Evolutionary conservation across 345 rosid species (phyloP), one percentile per base, ranked within the genome.

Genomic region (Durio zibethinus): DNA sequence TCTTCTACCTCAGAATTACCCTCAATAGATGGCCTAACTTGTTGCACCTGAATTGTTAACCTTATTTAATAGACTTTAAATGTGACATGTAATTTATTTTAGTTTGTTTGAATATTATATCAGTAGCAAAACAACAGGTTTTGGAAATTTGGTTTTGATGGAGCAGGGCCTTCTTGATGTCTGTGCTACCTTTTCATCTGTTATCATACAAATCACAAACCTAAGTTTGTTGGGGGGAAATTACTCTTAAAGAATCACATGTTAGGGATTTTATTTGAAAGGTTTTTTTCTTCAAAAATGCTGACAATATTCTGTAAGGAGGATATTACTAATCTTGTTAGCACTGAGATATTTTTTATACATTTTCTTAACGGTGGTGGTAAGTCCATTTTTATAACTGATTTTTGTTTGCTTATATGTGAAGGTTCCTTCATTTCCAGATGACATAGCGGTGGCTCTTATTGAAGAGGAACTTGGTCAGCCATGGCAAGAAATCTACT

Each of bases 341-440:
- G 11, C 61, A 25, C 74, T 12, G 7, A n/a, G 63, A 31, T 25
- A 69, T 56, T 16, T 62, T 25, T 3, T 38, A 54, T 27, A 14
- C n/a, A n/a, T n/a, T 14, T 43, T 7, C 47, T 42, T 27, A 27
- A 45, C 1, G 14, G 56, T 25, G 50, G 50, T 45, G 11, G 73
- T 59, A n/a, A 54, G 54, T 56, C 14, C 31, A 31, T 9, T 53
- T 61, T 21, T 40, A 14, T 79, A 20, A 54, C 82, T 67, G 83
- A 86, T 74, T 57, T 72, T 75, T 83, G 63, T 82, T 63, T 79
- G 82, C 75, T 80, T 77, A 74, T 81, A 65, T 87, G 78, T 82
- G 82, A 86, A 95, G 99, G 99, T 95, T 77, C 99, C 99, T 84
- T 95, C 99, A 79, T 95, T 85, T 86, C 99, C 99, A 64, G 99